Evolutionary conservation across 768 basidiomycete species (phyloP).

Genomic region (Botryobasidium botryosum): DNA sequence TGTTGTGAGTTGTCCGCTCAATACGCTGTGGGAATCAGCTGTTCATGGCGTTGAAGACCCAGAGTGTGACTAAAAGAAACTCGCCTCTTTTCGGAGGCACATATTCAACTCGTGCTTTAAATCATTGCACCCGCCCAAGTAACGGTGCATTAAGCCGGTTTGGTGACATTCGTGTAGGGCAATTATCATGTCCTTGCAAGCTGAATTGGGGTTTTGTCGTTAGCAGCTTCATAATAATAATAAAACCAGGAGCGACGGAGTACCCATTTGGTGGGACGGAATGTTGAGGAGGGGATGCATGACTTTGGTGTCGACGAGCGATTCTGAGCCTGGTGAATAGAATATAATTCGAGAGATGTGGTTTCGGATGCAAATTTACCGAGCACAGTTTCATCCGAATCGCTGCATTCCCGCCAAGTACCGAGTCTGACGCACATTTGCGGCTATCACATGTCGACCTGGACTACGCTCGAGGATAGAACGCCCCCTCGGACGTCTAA

Average conservation of each 20-base stretch:
- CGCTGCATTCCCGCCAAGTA: too few species aligned
- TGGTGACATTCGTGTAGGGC: conserved; percentile 10
- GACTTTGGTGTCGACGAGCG: too few species aligned
- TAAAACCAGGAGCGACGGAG: too few species aligned
- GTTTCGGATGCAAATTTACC: too few species aligned
- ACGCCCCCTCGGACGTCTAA: too few species aligned
- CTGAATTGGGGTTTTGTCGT: neutral
- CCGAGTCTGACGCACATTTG: too few species aligned
- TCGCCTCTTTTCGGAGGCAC: conserved; percentile 11
- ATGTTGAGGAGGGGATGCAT: conserved; percentile 11
- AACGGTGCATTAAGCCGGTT: conserved; percentile 6
- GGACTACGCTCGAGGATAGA: too few species aligned
- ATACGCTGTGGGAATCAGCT: neutral
- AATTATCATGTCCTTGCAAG: conserved; percentile 8
- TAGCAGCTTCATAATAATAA: neutral
- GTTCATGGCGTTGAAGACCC: neutral
- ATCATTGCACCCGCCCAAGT: conserved; percentile 9
- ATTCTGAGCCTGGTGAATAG: neutral
- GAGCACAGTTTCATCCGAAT: too few species aligned
- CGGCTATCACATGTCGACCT: too few species aligned
- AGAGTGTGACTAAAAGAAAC: neutral
- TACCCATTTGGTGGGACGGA: conserved; percentile 7
- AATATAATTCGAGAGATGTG: neutral
- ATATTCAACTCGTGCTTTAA: conserved; percentile 3
- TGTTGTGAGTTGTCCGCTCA: conserved; percentile 7